These are phyloP conservation scores for Immersiporthe knoxdaviesiana DNA, from an alignment of 2,329 filamentous ascomycete species.

Conservation along the genomic window DNA sequence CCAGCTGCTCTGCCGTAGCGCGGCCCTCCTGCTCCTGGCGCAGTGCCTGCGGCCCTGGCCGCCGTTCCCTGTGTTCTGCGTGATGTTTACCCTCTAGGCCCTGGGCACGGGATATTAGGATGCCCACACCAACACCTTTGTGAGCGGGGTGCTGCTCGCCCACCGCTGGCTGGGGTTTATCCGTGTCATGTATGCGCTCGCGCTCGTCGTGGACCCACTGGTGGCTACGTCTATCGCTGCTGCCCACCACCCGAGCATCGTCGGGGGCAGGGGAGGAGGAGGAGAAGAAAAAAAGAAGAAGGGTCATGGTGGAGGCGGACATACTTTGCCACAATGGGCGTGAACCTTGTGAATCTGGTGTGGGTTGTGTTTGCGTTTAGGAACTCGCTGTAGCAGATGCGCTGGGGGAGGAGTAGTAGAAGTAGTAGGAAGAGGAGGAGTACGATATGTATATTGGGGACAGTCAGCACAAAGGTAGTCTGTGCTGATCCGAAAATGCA, in stretches of 20 bases:
- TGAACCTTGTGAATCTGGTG: conserved; percentile 54
- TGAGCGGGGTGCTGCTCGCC: conserved; percentile 51
- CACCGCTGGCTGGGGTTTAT: conserved; percentile 67
- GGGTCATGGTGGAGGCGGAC: conserved; percentile 50
- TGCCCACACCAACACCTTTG: conserved; percentile 65
- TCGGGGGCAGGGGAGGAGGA: not conserved
- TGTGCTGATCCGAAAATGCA: not conserved
- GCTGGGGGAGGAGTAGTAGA: conserved; percentile 20
- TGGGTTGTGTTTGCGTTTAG: conserved; percentile 54
- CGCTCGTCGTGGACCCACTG: conserved; percentile 61
- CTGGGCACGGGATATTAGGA: conserved; percentile 67
- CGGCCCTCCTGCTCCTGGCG: conserved; percentile 55
- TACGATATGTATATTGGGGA: not conserved
- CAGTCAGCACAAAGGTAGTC: not conserved
- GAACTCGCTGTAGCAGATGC: conserved; percentile 46
- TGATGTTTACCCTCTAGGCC: conserved; percentile 61
- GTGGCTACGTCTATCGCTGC: conserved; percentile 55
- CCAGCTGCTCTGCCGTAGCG: conserved; percentile 59
- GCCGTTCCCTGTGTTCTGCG: conserved; percentile 58
- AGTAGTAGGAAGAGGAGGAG: conserved; percentile 42
- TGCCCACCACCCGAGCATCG: conserved; percentile 25
- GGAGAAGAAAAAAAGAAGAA: too few relatives aligned
- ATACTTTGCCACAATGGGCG: conserved; percentile 57
- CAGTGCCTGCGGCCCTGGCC: conserved; percentile 60
- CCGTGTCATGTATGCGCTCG: conserved; percentile 64